These are phyloP conservation scores for Chaetomium globosum DNA, from an alignment of 2,329 filamentous ascomycete genomes.

Conservation along the genomic window DNA sequence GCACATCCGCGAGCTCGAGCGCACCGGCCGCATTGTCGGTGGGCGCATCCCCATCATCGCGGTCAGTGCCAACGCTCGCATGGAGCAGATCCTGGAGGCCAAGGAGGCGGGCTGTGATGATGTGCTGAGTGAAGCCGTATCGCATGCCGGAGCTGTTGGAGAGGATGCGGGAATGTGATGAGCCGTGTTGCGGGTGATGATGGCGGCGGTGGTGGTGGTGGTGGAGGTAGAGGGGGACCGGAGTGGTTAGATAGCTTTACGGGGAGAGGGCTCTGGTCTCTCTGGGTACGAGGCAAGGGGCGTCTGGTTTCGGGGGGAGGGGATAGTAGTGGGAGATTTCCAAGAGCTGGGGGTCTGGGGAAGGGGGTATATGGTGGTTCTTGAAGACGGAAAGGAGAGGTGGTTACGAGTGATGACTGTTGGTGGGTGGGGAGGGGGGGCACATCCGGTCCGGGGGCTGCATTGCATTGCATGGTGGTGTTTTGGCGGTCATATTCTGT, in stretches of 20 bases:
- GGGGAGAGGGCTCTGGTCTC: neutral
- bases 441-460: neutral
- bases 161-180: constrained; percentile 59
- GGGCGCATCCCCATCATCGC: constrained; percentile 65
- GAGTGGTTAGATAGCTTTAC: neutral
- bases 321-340: neutral
- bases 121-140: constrained; percentile 73
- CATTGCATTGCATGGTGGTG: constrained; percentile 13
- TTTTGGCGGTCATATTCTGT: neutral
- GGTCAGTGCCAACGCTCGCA: constrained; percentile 68
- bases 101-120: constrained; percentile 60
- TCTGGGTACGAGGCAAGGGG: too few species aligned
- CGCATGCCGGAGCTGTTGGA: constrained; percentile 62
- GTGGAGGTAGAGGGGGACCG: neutral
- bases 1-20: constrained; percentile 65
- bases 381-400: neutral
- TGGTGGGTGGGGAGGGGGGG: neutral
- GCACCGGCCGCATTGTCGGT: constrained; percentile 53
- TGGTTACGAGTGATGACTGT: neutral
- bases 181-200: constrained; percentile 22
- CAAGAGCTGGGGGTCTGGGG: neutral
- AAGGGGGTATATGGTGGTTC: neutral
- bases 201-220: neutral
- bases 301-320: neutral
- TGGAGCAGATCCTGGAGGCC: constrained; percentile 60